phyloP scores from a whole-genome alignment of 1,284 basidiomycete species.

The Sporisorium reilianum region DNA sequence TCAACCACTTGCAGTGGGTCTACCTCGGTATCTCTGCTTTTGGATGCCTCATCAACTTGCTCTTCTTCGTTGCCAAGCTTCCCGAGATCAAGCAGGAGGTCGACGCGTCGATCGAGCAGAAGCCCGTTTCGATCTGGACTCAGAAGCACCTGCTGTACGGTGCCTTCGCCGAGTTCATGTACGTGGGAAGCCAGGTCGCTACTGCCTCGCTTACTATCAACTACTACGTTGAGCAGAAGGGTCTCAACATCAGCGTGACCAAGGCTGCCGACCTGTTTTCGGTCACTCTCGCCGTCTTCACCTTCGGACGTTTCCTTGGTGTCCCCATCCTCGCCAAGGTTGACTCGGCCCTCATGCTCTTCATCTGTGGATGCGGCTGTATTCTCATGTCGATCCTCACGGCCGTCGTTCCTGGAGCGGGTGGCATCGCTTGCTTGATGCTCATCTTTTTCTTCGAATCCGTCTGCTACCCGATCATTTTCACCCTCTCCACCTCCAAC shows the following conservation, averaged over 20 bases:
- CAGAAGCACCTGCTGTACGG: conserved; percentile 81
- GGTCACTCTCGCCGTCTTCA: conserved; percentile 76
- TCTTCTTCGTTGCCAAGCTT: conserved; percentile 80
- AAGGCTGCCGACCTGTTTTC: conserved; percentile 70
- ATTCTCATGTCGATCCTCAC: conserved; percentile 74
- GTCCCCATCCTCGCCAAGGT: conserved; percentile 76
- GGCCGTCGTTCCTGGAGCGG: conserved; percentile 73
- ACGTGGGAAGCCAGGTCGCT: conserved; percentile 80
- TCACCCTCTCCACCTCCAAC: conserved; percentile 77
- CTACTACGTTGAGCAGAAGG: conserved; percentile 67
- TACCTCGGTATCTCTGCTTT: conserved; percentile 81
- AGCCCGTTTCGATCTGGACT: conserved; percentile 74
- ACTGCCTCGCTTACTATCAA: conserved; percentile 81
- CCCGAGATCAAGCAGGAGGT: conserved; percentile 76
- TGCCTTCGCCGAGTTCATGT: conserved; percentile 78
- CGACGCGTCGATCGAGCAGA: conserved; percentile 21
- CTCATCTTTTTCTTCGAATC: conserved; percentile 82
- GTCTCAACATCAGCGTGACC: conserved; percentile 26
- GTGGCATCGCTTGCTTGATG: conserved; percentile 77
- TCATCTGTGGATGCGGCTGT: conserved; percentile 70
- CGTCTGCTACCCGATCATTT: conserved; percentile 71
- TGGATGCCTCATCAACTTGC: conserved; percentile 76
- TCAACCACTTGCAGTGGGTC: conserved; percentile 83
- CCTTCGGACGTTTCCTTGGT: conserved; percentile 75
- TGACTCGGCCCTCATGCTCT: conserved; percentile 77